Base-by-base conservation (phyloP, 2,329 filamentous ascomycete genomes). In the Botryosphaeria dothidea region DNA sequence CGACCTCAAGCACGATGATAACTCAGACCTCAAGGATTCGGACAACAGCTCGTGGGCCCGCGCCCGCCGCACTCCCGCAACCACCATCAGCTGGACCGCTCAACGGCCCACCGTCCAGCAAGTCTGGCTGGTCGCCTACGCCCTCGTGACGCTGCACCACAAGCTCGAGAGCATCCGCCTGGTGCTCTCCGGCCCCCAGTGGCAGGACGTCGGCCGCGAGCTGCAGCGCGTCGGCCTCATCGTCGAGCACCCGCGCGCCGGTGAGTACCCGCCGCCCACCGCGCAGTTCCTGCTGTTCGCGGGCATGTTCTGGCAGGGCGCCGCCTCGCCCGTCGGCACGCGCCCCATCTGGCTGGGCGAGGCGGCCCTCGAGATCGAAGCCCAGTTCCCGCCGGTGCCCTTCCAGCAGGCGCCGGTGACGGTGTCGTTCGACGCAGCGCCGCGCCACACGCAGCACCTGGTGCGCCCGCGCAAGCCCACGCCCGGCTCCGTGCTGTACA, bases 401-500 rank as follows among this genome's bases (percentile, higher is more conserved):
- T 77, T 80, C 66, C 79, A 81, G 54, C 75, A 78, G 62, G 43
- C 46, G 13, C 56, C 56, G 17, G 78, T 77, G 67, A 78, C 81
- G 27, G 84, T 80, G 41, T 77, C 78, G 57, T 82, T 81, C 60
- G 79, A 80, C 11, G 74, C 80, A 4, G 74, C 82, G 65, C 79
- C 79, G 3, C 78, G 85, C 11, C 86, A 90, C 73, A 82, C 86
- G 11, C 88, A 86, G 77, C 91, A 93, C 77, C 91, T 91, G 3
- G 82, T 90, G 6, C 88, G 91, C 8, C 87, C 88, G 1, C 83
- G 87, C 34, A 93, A 94, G 79, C 91, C 91, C 6, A 79, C 81
- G 2, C 89, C 89, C 0, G 90, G 90, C 3, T 85, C 88, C 1
- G 83, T 90, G 66, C 84, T 91, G 69, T 94, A 94, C 80, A 92